Conservation (phyloP, 257 asterid species). For the Solanum tacnaense region DNA sequence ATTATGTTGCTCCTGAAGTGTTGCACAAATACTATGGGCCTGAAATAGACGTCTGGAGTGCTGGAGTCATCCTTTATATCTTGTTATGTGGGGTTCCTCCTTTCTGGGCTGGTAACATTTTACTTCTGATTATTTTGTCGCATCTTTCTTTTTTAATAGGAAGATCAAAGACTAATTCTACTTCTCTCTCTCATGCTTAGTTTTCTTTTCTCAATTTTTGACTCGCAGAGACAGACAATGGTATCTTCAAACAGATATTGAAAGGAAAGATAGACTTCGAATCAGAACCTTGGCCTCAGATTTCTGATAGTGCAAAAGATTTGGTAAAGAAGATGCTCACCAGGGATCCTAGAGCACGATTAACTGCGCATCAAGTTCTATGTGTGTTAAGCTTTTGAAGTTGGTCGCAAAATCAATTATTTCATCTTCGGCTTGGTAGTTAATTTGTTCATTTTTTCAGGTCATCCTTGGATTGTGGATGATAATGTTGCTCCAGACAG, state of each 20-base stretch:
- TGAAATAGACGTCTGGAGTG: conserved; percentile 86
- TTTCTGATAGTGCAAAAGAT: conserved; percentile 87
- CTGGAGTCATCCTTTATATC: conserved; percentile 84
- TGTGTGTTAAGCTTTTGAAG: conserved; percentile 30
- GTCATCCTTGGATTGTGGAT: conserved; percentile 97
- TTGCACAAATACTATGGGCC: conserved; percentile 77
- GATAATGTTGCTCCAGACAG: conserved; percentile 87
- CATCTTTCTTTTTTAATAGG: not conserved
- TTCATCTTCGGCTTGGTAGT: not conserved
- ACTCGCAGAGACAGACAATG: conserved; percentile 75
- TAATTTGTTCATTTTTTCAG: conserved; percentile 18
- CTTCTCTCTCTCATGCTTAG: not conserved
- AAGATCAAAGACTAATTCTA: not conserved
- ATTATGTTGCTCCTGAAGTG: conserved; percentile 89
- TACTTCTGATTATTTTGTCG: not conserved
- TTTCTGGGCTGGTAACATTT: conserved; percentile 65
- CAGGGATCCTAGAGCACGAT: conserved; percentile 60
- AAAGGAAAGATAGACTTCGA: conserved; percentile 71
- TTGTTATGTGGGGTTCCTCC: conserved; percentile 81
- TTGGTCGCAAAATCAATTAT: not conserved
- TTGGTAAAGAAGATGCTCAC: conserved; percentile 75
- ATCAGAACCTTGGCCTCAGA: conserved; percentile 93
- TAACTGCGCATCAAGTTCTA: conserved; percentile 71
- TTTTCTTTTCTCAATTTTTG: not conserved
- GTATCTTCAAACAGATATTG: conserved; percentile 82